Percentiles rank a stretch among this genome's conserved stretches.
Evolutionary conservation across 2,329 filamentous ascomycete species (phyloP).

Genomic region (Aspergillus sp.): DNA sequence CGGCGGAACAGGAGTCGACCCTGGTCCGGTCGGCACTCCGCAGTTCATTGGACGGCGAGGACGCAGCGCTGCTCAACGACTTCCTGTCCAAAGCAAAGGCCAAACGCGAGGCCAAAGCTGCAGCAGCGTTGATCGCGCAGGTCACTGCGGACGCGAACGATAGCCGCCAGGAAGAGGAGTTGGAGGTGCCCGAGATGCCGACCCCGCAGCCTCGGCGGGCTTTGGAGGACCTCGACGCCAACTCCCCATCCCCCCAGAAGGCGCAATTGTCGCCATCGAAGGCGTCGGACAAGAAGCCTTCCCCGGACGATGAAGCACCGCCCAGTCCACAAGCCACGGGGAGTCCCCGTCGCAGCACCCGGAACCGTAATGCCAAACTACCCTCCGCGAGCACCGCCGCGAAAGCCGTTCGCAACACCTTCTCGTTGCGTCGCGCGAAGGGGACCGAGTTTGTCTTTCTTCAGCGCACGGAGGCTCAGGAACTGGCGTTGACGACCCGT

Average conservation of each 20-base stretch:
- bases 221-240: slow-evolving; percentile 36
- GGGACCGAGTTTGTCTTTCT: slow-evolving; percentile 46
- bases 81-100: slow-evolving; percentile 42
- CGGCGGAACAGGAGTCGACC: slow-evolving; percentile 29
- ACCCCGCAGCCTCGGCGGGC: slow-evolving; percentile 33
- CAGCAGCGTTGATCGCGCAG: slow-evolving; percentile 18
- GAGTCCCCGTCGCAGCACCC: slow-evolving; percentile 38
- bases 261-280: slow-evolving; percentile 28
- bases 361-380: slow-evolving; percentile 25
- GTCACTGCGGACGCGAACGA: slow-evolving; percentile 15
- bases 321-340: slow-evolving; percentile 7
- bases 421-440: slow-evolving; percentile 43
- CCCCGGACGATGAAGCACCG: slow-evolving; percentile 13
- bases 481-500: slow-evolving; percentile 40
- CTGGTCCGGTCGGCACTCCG: slow-evolving; percentile 36
- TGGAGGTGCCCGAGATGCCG: slow-evolving; percentile 16
- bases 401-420: slow-evolving; percentile 32
- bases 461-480: slow-evolving; percentile 40
- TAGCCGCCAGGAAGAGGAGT: slow-evolving; percentile 12
- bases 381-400: slow-evolving; percentile 18
- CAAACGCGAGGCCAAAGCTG: slow-evolving; percentile 38
- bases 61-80: slow-evolving; percentile 38
- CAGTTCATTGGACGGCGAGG: slow-evolving; percentile 38
- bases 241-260: slow-evolving; percentile 38
- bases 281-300: slow-evolving; percentile 9